A percentile compares a stretch with the other conserved stretches of the same genome.
Evolutionary conservation across 768 basidiomycete genomes (phyloP).

Genomic region (Saitozyma podzolica): DNA sequence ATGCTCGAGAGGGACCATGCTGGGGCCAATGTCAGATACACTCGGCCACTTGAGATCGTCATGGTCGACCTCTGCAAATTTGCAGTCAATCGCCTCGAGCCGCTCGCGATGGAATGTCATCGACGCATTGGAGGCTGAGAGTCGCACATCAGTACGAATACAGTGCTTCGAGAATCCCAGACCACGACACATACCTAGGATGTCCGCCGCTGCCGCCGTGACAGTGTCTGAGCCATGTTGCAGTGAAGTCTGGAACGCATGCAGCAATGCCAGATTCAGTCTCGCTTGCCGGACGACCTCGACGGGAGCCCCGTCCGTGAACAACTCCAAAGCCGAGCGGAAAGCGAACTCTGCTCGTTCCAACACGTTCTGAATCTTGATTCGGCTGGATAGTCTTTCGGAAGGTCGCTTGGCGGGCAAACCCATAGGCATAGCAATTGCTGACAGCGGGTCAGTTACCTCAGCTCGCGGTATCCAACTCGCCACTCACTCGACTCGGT

Average conservation of each 20-base stretch:
- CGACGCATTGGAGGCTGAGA: conserved; percentile 68
- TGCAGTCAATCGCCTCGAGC: conserved; percentile 74
- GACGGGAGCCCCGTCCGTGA: conserved; percentile 64
- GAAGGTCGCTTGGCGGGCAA: conserved; percentile 27
- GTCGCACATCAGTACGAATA: conserved; percentile 3
- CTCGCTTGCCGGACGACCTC: conserved; percentile 72
- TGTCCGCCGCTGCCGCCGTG: conserved; percentile 62
- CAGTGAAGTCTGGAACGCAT: conserved; percentile 76
- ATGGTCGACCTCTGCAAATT: conserved; percentile 57
- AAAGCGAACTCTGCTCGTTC: conserved; percentile 70
- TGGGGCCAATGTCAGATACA: neutral
- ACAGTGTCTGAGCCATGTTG: conserved; percentile 62
- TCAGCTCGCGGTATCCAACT: neutral
- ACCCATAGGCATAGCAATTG: conserved; percentile 81
- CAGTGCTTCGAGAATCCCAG: neutral
- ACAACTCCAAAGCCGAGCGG: conserved; percentile 64
- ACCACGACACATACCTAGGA: conserved; percentile 59
- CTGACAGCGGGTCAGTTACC: conserved; percentile 53
- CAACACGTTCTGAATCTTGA: conserved; percentile 60
- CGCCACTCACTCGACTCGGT: conserved; percentile 77
- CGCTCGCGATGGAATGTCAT: conserved; percentile 83
- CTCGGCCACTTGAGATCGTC: conserved; percentile 8
- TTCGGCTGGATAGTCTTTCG: conserved; percentile 49
- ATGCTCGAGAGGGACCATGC: neutral
- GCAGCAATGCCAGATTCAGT: conserved; percentile 68